A percentile compares a stretch with the other conserved stretches of the same genome.
phyloP scores from a whole-genome alignment of 768 basidiomycete genomes.

The Lenzites betulinus region DNA sequence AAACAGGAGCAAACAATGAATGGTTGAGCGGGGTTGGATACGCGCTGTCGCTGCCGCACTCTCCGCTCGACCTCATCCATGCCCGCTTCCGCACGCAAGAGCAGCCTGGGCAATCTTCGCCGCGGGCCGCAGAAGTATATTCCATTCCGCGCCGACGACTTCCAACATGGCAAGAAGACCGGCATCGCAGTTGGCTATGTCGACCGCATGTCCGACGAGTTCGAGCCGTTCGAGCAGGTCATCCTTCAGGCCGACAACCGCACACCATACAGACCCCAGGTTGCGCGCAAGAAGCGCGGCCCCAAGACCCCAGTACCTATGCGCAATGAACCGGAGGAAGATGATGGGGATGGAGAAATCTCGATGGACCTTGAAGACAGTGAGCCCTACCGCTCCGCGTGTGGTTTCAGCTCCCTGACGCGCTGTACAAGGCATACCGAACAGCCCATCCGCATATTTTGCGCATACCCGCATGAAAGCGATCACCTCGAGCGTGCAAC shows the following conservation, averaged over 20 bases:
- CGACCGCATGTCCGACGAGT: constrained; percentile 76
- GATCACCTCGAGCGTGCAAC: constrained; percentile 34
- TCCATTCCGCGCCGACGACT: constrained; percentile 78
- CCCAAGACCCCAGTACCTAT: constrained; percentile 32
- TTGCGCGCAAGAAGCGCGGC: constrained; percentile 41
- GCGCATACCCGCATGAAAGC: constrained; percentile 28
- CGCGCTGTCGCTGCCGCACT: not conserved
- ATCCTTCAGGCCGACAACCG: constrained; percentile 68
- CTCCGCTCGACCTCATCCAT: constrained; percentile 16
- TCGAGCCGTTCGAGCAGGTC: constrained; percentile 79
- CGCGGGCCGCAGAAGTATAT: constrained; percentile 69
- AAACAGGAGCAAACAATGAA: constrained; percentile 19
- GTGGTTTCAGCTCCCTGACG: not conserved
- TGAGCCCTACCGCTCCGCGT: constrained; percentile 35
- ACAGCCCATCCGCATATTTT: constrained; percentile 36
- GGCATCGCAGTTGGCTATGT: constrained; percentile 70
- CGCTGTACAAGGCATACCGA: constrained; percentile 25
- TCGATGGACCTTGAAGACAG: constrained; percentile 80
- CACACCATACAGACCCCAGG: constrained; percentile 59
- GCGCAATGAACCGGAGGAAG: constrained; percentile 30
- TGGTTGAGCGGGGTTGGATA: constrained; percentile 2
- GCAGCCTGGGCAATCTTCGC: constrained; percentile 45
- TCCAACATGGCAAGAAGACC: constrained; percentile 78
- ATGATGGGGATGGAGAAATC: constrained; percentile 64
- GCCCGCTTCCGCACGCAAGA: constrained; percentile 39